Conservation (phyloP, 2,329 filamentous ascomycete species). For the Colletotrichum noveboracense region DNA sequence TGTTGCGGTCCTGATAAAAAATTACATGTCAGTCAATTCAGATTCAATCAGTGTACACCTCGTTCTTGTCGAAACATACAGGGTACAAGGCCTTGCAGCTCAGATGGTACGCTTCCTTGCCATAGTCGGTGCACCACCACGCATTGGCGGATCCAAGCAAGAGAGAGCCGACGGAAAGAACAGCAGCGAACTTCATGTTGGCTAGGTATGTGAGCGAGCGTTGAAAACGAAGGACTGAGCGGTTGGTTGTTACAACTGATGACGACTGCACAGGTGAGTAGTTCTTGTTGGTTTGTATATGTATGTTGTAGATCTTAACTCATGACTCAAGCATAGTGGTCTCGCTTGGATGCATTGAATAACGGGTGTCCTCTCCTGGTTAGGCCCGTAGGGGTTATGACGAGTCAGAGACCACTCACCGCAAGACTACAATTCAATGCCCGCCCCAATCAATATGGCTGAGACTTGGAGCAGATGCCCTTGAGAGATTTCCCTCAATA, state of each 20-base stretch:
- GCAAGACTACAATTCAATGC: neutral
- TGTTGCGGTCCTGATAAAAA: neutral
- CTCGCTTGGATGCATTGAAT: neutral
- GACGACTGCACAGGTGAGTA: neutral
- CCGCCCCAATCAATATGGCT: neutral
- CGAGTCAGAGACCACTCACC: neutral
- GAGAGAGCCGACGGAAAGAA: neutral
- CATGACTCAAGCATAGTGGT: neutral
- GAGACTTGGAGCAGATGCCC: neutral
- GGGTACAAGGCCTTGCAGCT: neutral
- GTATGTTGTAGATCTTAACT: neutral
- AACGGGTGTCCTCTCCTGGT: neutral
- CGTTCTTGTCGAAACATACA: neutral
- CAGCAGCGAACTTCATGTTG: neutral
- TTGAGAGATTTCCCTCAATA: neutral
- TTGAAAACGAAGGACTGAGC: neutral
- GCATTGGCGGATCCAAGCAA: neutral
- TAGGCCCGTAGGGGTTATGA: neutral
- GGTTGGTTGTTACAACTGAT: neutral
- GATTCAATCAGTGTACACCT: neutral
- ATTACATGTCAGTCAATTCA: accelerated
- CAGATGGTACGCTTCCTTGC: neutral
- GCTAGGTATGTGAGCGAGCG: neutral
- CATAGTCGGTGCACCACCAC: neutral
- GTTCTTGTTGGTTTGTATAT: neutral